These are phyloP conservation scores for Favolaschia claudopus DNA, from an alignment of 768 basidiomycete genomes.

Conservation along the genomic window DNA sequence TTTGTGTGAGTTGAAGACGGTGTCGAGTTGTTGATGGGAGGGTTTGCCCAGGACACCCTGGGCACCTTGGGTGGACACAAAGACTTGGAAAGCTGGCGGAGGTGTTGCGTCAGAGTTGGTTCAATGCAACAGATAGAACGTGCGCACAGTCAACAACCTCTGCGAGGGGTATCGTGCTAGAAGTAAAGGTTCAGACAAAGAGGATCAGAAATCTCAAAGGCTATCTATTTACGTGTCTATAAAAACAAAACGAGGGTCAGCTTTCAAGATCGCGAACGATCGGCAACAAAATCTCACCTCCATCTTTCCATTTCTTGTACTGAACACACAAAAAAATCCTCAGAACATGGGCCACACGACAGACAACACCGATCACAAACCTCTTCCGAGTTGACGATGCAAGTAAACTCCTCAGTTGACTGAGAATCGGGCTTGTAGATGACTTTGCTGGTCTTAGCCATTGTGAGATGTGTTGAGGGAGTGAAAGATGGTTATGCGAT, in stretches of 20 bases:
- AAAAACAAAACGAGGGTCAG: slow-evolving; percentile 24
- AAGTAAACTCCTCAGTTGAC: slow-evolving; percentile 74
- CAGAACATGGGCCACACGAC: slow-evolving; percentile 17
- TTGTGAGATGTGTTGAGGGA: slow-evolving; percentile 33
- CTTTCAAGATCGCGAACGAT: slow-evolving; percentile 23
- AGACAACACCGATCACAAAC: slow-evolving; percentile 46
- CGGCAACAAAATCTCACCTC: slow-evolving; percentile 59
- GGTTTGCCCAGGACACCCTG: slow-evolving; percentile 79
- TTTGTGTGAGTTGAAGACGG: slow-evolving; percentile 67
- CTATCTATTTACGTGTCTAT: slow-evolving; percentile 70
- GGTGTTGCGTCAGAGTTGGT: neutral
- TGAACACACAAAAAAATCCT: slow-evolving; percentile 34
- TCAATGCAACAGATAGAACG: neutral
- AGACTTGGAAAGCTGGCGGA: slow-evolving; percentile 70
- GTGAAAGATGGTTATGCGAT: slow-evolving; percentile 22
- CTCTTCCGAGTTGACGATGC: slow-evolving; percentile 71
- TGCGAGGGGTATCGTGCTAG: slow-evolving; percentile 73
- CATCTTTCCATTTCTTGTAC: slow-evolving; percentile 82
- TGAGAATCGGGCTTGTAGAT: slow-evolving; percentile 73
- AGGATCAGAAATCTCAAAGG: neutral
- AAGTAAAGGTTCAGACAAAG: slow-evolving; percentile 21
- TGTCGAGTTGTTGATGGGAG: slow-evolving; percentile 88
- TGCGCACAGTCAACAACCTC: slow-evolving; percentile 83
- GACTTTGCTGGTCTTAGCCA: slow-evolving; percentile 67
- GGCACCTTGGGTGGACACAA: slow-evolving; percentile 73